phyloP scores from a whole-genome alignment of 2,329 filamentous ascomycete genomes.

The Pseudogymnoascus destructans region DNA sequence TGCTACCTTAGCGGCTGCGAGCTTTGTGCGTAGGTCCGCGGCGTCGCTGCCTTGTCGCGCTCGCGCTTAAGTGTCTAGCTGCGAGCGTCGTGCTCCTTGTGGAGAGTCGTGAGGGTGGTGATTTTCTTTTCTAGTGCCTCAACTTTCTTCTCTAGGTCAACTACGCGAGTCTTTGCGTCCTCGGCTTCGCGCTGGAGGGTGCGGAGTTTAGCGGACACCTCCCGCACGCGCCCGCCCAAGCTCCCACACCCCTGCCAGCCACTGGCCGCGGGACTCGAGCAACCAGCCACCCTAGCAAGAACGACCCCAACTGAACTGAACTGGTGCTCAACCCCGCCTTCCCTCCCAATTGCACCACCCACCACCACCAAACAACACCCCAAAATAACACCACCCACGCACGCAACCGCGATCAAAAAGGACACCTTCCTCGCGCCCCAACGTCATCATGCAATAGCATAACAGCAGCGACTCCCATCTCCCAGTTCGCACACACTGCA shows the following conservation, averaged over 20 bases:
- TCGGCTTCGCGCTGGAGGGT: constrained; percentile 44
- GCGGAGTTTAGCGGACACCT: constrained; percentile 44
- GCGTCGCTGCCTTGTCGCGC: constrained; percentile 51
- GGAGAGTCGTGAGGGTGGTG: constrained; percentile 66
- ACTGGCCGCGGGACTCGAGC: too few relatives aligned
- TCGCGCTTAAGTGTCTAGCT: constrained; percentile 54
- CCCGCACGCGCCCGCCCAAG: constrained; percentile 3
- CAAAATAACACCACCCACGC: constrained; percentile 2
- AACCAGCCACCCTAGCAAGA: too few relatives aligned
- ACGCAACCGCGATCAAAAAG: constrained; percentile 1
- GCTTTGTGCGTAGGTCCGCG: constrained; percentile 47
- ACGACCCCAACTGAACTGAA: constrained; percentile 2
- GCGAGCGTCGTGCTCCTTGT: constrained; percentile 68
- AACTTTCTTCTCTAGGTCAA: constrained; percentile 41
- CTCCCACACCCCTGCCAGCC: too few relatives aligned
- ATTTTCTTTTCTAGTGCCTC: constrained; percentile 63
- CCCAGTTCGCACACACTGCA: neutral
- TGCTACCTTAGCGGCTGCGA: constrained; percentile 48
- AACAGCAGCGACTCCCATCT: neutral
- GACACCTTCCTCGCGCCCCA: neutral
- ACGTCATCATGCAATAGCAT: constrained; percentile 6
- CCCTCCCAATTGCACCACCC: constrained; percentile 4
- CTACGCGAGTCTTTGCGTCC: constrained; percentile 38
- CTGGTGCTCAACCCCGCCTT: constrained; percentile 2
- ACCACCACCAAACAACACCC: neutral